These are phyloP conservation scores for Boletales sp. DNA, from an alignment of 768 basidiomycete species.

Conservation along the genomic window DNA sequence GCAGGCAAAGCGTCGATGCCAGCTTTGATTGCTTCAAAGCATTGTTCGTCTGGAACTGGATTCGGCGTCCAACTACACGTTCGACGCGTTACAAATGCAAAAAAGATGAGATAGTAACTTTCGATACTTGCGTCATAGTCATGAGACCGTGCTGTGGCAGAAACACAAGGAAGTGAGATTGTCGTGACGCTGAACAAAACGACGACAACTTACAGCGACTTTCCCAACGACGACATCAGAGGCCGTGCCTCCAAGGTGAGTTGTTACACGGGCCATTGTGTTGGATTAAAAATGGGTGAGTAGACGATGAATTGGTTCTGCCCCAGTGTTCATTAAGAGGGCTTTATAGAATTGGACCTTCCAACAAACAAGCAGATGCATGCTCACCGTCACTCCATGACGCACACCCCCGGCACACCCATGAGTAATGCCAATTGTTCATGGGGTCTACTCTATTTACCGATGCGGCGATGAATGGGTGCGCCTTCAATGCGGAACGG, in stretches of 20 bases:
- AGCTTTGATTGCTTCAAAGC: conserved; percentile 46
- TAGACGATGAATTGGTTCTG: too few relatives aligned
- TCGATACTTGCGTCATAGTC: conserved; percentile 41
- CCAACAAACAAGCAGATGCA: too few relatives aligned
- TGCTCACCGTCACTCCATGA: too few relatives aligned
- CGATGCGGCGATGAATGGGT: too few relatives aligned
- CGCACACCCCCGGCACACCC: too few relatives aligned
- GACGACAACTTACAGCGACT: conserved; percentile 31
- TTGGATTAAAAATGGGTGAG: background rate
- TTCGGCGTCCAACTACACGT: background rate
- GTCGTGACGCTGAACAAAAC: background rate
- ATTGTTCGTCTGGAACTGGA: background rate
- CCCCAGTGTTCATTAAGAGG: too few relatives aligned
- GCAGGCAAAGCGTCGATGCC: conserved; percentile 40
- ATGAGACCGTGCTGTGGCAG: background rate
- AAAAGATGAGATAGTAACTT: background rate
- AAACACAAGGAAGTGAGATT: background rate
- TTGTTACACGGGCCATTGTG: conserved; percentile 30
- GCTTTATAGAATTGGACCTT: too few relatives aligned
- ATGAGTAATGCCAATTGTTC: too few relatives aligned
- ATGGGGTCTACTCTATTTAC: too few relatives aligned
- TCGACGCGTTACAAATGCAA: background rate
- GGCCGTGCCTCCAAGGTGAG: conserved; percentile 37
- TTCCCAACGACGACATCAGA: conserved; percentile 35
- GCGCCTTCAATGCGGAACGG: too few relatives aligned